These are phyloP conservation scores for Pisolithus marmoratus DNA, from an alignment of 768 basidiomycete genomes.

Conservation along the genomic window DNA sequence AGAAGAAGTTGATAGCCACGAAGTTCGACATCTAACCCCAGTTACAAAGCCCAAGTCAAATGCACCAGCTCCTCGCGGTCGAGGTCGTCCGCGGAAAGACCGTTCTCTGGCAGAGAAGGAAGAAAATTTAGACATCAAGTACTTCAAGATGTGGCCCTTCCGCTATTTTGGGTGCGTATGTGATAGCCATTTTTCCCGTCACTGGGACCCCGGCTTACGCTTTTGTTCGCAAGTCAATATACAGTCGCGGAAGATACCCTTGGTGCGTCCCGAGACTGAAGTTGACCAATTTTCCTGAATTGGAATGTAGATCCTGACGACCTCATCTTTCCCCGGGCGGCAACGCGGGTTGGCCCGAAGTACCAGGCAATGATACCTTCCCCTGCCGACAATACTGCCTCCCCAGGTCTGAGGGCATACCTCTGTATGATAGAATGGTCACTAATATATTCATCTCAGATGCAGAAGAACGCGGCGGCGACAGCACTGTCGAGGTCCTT, in stretches of 20 bases:
- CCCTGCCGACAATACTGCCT: conserved; percentile 27
- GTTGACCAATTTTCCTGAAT: conserved; percentile 18
- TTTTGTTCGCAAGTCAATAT: conserved; percentile 53
- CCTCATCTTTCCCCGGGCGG: conserved; percentile 90
- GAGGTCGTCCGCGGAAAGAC: conserved; percentile 76
- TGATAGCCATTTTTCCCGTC: not conserved
- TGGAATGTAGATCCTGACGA: conserved; percentile 81
- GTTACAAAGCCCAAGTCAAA: conserved; percentile 57
- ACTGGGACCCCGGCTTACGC: conserved; percentile 10
- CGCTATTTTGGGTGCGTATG: conserved; percentile 88
- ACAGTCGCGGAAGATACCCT: conserved; percentile 90
- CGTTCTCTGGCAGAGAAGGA: conserved; percentile 67
- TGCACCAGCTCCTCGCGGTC: conserved; percentile 64
- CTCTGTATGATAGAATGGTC: not conserved
- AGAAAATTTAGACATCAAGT: conserved; percentile 71
- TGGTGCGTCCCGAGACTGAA: conserved; percentile 41
- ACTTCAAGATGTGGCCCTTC: conserved; percentile 91
- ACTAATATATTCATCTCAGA: conserved; percentile 9
- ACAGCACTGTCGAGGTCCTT: conserved; percentile 68
- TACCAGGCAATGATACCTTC: conserved; percentile 65
- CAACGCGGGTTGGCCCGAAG: conserved; percentile 84
- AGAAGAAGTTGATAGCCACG: conserved; percentile 75
- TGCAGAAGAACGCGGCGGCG: conserved; percentile 58
- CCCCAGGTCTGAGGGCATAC: conserved; percentile 30
- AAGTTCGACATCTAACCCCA: conserved; percentile 56